Conservation (phyloP, 495 filamentous ascomycete genomes). For the Tuber microsphaerosporum region DNA sequence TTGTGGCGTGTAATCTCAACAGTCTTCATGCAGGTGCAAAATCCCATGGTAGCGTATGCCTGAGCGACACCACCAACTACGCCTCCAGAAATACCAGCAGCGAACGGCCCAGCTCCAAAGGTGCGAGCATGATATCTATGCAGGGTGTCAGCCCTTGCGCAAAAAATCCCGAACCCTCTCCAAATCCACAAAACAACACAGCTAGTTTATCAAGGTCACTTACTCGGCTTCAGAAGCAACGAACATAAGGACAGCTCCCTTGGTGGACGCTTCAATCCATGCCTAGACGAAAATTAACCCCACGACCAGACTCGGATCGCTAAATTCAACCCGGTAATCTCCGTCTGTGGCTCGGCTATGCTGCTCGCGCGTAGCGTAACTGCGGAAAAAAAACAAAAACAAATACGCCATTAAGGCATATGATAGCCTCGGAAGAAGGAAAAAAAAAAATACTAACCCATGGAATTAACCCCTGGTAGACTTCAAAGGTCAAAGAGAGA, state of each 20-base stretch:
- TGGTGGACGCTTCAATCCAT: slow-evolving; percentile 99
- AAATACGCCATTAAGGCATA: background rate
- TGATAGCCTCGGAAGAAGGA: slow-evolving; percentile 13
- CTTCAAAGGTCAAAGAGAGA: slow-evolving; percentile 46
- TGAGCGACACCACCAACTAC: slow-evolving; percentile 93
- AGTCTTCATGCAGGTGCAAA: slow-evolving; percentile 99
- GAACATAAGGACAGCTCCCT: slow-evolving; percentile 97
- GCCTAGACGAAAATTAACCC: slow-evolving; percentile 46
- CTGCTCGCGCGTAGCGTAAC: slow-evolving; percentile 12
- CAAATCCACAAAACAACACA: slow-evolving; percentile 5
- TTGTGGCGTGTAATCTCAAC: slow-evolving; percentile 99
- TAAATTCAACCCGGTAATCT: slow-evolving; percentile 14
- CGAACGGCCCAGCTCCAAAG: slow-evolving; percentile 77
- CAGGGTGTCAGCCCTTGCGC: slow-evolving; percentile 14
- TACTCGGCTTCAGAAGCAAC: slow-evolving; percentile 92
- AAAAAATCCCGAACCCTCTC: background rate
- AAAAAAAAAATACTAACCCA: slow-evolving; percentile 52
- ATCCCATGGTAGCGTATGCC: slow-evolving; percentile 98
- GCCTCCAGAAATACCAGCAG: slow-evolving; percentile 80
- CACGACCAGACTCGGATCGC: slow-evolving; percentile 13
- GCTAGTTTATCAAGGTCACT: slow-evolving; percentile 13
- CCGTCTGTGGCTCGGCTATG: slow-evolving; percentile 5
- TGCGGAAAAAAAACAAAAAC: background rate
- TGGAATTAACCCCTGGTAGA: slow-evolving; percentile 98
- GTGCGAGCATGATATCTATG: slow-evolving; percentile 63